Evolutionary conservation across 2,329 filamentous ascomycete genomes (phyloP).

Genomic region (Diaporthe ampelina): DNA sequence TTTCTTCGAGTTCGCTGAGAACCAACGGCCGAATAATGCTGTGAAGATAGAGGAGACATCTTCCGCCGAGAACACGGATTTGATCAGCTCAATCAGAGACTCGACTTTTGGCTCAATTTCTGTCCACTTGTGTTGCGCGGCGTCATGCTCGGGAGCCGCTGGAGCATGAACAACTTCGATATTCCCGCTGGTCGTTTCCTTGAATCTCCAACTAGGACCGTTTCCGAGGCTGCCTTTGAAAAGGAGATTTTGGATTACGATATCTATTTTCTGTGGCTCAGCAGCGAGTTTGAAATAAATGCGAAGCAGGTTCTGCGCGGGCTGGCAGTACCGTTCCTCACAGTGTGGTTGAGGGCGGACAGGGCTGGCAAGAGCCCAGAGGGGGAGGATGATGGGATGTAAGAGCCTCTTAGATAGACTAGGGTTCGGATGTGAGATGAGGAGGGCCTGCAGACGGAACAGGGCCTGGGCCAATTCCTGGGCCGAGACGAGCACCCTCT

Average conservation of each 20-base stretch:
- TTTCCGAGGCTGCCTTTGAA: constrained; percentile 62
- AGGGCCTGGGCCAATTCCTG: constrained; percentile 65
- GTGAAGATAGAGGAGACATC: constrained; percentile 74
- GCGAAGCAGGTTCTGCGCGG: constrained; percentile 65
- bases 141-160: constrained; percentile 32
- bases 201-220: constrained; percentile 66
- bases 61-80: constrained; percentile 64
- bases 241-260: constrained; percentile 67
- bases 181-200: constrained; percentile 57
- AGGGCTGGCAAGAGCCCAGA: constrained; percentile 75
- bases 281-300: constrained; percentile 71
- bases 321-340: constrained; percentile 57
- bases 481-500: constrained; percentile 61
- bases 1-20: constrained; percentile 52
- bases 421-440: constrained; percentile 76
- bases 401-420: constrained; percentile 74
- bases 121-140: constrained; percentile 54
- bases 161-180: constrained; percentile 64
- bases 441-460: constrained; percentile 66
- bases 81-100: constrained; percentile 64
- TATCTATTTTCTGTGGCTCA: constrained; percentile 61
- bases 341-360: constrained; percentile 50
- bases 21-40: constrained; percentile 70
- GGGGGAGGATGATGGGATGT: constrained; percentile 68
- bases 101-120: constrained; percentile 63